These are phyloP conservation scores for Boletus sp. DNA, from an alignment of 1,284 basidiomycete genomes.

Conservation along the genomic window DNA sequence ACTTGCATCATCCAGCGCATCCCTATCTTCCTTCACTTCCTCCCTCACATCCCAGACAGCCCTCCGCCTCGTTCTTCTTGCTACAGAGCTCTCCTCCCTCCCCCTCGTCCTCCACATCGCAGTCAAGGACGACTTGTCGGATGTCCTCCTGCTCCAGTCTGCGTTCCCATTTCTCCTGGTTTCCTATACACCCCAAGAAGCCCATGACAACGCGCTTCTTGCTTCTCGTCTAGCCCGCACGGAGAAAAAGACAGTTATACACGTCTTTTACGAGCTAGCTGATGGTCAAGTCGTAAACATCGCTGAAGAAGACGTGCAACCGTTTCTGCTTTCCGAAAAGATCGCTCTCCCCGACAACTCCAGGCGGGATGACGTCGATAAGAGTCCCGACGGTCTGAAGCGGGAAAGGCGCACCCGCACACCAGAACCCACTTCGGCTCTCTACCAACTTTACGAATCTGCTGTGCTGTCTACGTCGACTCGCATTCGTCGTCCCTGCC, in stretches of 20 bases:
- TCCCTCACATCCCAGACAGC: conserved; percentile 33
- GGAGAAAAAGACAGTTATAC: conserved; percentile 66
- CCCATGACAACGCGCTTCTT: conserved; percentile 72
- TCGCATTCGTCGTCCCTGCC: conserved; percentile 58
- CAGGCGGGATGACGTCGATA: conserved; percentile 13
- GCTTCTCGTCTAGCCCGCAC: conserved; percentile 62
- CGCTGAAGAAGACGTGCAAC: conserved; percentile 51
- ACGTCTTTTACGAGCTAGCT: conserved; percentile 62
- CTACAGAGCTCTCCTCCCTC: conserved; percentile 42
- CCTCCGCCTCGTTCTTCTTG: conserved; percentile 43
- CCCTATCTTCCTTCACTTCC: conserved; percentile 49
- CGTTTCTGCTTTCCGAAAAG: conserved; percentile 52
- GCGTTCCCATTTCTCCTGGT: conserved; percentile 59
- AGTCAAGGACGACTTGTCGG: conserved; percentile 49
- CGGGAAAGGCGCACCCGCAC: conserved; percentile 18
- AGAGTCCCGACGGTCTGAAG: not conserved
- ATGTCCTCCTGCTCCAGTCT: conserved; percentile 54
- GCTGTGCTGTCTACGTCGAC: conserved; percentile 61
- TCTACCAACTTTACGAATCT: conserved; percentile 59
- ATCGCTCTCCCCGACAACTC: conserved; percentile 32
- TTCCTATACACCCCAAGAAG: conserved; percentile 60
- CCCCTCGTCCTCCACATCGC: conserved; percentile 53
- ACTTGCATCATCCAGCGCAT: conserved; percentile 29
- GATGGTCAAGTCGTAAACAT: conserved; percentile 47
- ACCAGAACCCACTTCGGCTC: conserved; percentile 14